These are phyloP conservation scores for Lolium multiflorum DNA, from an alignment of 176 grass and related monocot genomes.

Conservation along the genomic window DNA sequence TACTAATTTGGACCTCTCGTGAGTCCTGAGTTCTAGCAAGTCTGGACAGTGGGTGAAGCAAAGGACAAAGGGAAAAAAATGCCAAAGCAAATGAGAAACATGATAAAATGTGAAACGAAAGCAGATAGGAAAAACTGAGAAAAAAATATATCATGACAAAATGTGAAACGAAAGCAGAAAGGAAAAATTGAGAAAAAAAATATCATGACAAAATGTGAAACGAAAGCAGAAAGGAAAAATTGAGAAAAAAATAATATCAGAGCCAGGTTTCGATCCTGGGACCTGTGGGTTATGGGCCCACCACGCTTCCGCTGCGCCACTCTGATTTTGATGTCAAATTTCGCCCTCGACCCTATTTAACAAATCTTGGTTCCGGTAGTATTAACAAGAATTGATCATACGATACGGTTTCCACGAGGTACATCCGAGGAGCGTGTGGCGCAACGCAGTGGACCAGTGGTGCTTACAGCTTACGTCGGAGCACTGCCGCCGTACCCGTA, in stretches of 20 bases:
- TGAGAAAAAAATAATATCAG: slow-evolving; percentile 41
- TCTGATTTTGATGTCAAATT: slow-evolving; percentile 25
- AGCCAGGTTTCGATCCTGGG: slow-evolving; percentile 91
- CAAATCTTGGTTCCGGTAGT: not conserved
- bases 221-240: not conserved
- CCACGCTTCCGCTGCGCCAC: slow-evolving; percentile 92
- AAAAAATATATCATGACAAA: too few species aligned
- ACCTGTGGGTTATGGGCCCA: slow-evolving; percentile 98
- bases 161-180: not conserved
- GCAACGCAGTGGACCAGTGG: too few species aligned
- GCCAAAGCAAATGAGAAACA: too few species aligned
- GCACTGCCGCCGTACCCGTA: too few species aligned
- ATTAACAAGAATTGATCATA: too few species aligned
- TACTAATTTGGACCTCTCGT: too few species aligned
- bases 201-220: too few species aligned
- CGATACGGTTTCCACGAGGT: not conserved
- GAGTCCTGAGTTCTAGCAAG: not conserved
- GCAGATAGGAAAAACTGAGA: too few species aligned
- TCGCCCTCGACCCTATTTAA: not conserved
- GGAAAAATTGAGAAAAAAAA: too few species aligned
- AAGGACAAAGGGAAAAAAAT: not conserved
- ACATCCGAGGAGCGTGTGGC: too few species aligned
- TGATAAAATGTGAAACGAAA: too few species aligned
- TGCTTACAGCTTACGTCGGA: too few species aligned
- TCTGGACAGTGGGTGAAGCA: not conserved